Base-by-base conservation (phyloP, 2,329 filamentous ascomycete genomes). In the Cladophialophora psammophila region DNA sequence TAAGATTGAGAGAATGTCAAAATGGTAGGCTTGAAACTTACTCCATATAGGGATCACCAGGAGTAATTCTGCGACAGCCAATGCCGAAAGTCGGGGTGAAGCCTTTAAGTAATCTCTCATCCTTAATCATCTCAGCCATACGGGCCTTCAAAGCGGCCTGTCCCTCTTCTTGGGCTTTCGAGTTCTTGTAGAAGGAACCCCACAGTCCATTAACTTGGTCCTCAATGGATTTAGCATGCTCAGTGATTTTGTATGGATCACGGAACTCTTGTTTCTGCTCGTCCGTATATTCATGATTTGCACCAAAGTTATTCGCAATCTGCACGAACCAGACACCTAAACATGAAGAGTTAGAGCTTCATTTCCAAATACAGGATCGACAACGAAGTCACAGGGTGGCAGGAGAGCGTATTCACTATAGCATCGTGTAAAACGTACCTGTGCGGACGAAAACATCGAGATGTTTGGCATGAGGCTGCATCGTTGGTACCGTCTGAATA, bases 71-170 rank as follows among this genome's bases (percentile, higher is more conserved):
- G 10, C 82, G 77, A 64, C 78, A 84, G 1, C 82, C 82, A 42
- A 83, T 68, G 12, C 78, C 79, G 31, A 81, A 84, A 15, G 78
- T 81, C 0, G 82, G 81, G 5, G 79, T 82, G 63, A 83, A 83
- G 5, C 82, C 82, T 61, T 84, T 73, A 2, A 84, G 72, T 31
- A 85, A 75, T 10, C 83, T 75, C 67, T 84, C 76, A 65, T 86
- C 83, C 67, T 83, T 84, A 72, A 86, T 83, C 60, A 78, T 80
- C 66, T 85, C 81, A 12, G 76, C 77, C 83, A 85, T 86, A 13
- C 82, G 77, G 3, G 75, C 72, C 31, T 72, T 72, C 64, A 84
- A 81, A 5, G 78, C 50, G 52, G 78, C 71, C 65, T 81, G 78
- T 0, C 74, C 77, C 15, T 67, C 68, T 12, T 77, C 77, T 66